Percentiles rank a stretch among this genome's conserved stretches.
Evolutionary conservation across 2,329 filamentous ascomycete genomes (phyloP).

Genomic region (Endothia cerciana): DNA sequence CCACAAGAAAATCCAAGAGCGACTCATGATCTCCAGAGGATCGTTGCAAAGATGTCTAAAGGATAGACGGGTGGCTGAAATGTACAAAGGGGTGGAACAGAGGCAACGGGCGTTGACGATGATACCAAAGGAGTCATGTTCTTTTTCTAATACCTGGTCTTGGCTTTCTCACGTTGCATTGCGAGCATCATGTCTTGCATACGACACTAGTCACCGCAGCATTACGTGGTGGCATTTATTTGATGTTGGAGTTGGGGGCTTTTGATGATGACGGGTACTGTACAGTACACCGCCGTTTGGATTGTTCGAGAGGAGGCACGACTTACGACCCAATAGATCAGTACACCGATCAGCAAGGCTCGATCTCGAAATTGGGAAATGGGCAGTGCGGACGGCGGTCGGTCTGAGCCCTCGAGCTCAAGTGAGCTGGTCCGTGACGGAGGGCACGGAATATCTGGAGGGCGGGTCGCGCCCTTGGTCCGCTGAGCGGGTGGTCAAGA

Average conservation of each 20-base stretch:
- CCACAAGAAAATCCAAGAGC: constrained; percentile 63
- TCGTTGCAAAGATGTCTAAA: constrained; percentile 8
- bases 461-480: not conserved
- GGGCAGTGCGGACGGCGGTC: not conserved
- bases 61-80: constrained; percentile 1
- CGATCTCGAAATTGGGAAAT: too few relatives aligned
- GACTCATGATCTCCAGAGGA: constrained; percentile 36
- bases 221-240: constrained; percentile 9
- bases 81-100: constrained; percentile 18
- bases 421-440: not conserved
- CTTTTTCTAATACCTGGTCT: constrained; percentile 5
- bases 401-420: not conserved
- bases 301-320: constrained; percentile 2
- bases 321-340: constrained; percentile 2
- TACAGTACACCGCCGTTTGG: constrained; percentile 5
- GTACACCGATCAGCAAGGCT: not conserved
- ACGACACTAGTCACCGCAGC: constrained; percentile 3
- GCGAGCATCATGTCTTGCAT: constrained; percentile 5
- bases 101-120: constrained; percentile 21
- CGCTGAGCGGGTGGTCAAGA: not conserved
- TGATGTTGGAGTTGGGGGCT: constrained; percentile 4
- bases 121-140: constrained; percentile 23
- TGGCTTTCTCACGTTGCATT: not conserved
- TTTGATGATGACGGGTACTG: constrained; percentile 6
- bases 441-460: not conserved